Conservation (phyloP, 345 rosid genomes). For the Aurinia saxatilis region DNA sequence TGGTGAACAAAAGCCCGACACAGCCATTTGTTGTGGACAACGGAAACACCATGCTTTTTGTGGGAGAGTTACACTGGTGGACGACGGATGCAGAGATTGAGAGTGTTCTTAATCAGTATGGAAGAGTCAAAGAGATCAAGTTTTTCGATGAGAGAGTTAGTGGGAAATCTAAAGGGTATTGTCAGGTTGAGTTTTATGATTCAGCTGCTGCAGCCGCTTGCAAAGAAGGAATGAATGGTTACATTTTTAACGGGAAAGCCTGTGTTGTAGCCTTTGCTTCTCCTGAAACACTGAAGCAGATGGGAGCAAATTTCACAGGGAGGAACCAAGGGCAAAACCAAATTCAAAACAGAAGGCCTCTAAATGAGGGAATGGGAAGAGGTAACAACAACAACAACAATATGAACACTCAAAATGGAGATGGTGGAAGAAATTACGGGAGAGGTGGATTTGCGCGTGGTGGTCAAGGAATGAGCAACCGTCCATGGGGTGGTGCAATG, state of each 20-base stretch:
- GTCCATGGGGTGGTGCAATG: conserved; percentile 58
- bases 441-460: conserved; percentile 77
- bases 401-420: conserved; percentile 62
- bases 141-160: conserved; percentile 84
- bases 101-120: conserved; percentile 57
- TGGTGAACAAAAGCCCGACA: conserved; percentile 56
- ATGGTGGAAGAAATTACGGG: conserved; percentile 63
- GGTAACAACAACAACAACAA: conserved; percentile 39
- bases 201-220: conserved; percentile 60
- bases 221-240: conserved; percentile 80
- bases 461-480: conserved; percentile 50
- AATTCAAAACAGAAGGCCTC: conserved; percentile 60
- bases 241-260: conserved; percentile 63
- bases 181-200: conserved; percentile 82
- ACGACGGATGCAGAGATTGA: conserved; percentile 87
- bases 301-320: conserved; percentile 65
- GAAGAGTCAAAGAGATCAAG: conserved; percentile 75
- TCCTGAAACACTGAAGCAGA: conserved; percentile 71
- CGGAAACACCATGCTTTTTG: conserved; percentile 66
- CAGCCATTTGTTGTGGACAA: conserved; percentile 57
- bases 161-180: conserved; percentile 87
- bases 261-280: conserved; percentile 89
- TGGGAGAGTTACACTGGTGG: conserved; percentile 90
- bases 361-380: conserved; percentile 65
- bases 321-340: conserved; percentile 61